Conservation (phyloP, 306 rosid species). For the Acacia acuminata region DNA sequence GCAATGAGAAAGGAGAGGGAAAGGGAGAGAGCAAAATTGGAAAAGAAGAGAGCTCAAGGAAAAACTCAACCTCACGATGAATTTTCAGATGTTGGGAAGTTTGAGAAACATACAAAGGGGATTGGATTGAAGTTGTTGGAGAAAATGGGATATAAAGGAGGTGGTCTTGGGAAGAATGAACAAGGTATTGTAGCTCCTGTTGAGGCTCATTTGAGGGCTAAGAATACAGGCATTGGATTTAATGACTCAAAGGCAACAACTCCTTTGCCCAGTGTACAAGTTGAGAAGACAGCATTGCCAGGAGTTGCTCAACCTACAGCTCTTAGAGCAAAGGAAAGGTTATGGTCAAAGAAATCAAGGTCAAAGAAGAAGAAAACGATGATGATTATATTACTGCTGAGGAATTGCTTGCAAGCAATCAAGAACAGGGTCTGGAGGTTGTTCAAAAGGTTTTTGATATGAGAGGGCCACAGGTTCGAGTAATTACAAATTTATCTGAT, state of each 20-base stretch:
- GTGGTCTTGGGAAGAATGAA: slow-evolving; percentile 88
- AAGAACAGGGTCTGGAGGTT: slow-evolving; percentile 66
- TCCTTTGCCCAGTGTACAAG: slow-evolving; percentile 43
- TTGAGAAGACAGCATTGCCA: slow-evolving; percentile 39
- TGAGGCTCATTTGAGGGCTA: slow-evolving; percentile 80
- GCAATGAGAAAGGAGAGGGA: slow-evolving; percentile 72
- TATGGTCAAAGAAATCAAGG: slow-evolving; percentile 58
- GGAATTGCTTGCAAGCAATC: slow-evolving; percentile 73
- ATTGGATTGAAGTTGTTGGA: slow-evolving; percentile 79
- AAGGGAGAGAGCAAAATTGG: slow-evolving; percentile 52
- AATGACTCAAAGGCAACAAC: slow-evolving; percentile 59
- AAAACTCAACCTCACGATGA: slow-evolving; percentile 31
- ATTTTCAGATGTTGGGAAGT: slow-evolving; percentile 50
- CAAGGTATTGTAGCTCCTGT: slow-evolving; percentile 86
- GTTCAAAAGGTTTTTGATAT: slow-evolving; percentile 70
- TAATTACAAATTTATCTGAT: slow-evolving; percentile 50
- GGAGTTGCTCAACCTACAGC: slow-evolving; percentile 37
- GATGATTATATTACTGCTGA: slow-evolving; percentile 69
- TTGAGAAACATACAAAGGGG: slow-evolving; percentile 86
- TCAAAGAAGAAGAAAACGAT: slow-evolving; percentile 47
- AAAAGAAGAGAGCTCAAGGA: slow-evolving; percentile 50
- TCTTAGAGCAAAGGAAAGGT: slow-evolving; percentile 53
- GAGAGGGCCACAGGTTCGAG: slow-evolving; percentile 56
- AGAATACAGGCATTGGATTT: slow-evolving; percentile 83
- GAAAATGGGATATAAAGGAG: slow-evolving; percentile 97